These are phyloP conservation scores for Neurospora sp. DNA, from an alignment of 495 filamentous ascomycete species.

Conservation along the genomic window DNA sequence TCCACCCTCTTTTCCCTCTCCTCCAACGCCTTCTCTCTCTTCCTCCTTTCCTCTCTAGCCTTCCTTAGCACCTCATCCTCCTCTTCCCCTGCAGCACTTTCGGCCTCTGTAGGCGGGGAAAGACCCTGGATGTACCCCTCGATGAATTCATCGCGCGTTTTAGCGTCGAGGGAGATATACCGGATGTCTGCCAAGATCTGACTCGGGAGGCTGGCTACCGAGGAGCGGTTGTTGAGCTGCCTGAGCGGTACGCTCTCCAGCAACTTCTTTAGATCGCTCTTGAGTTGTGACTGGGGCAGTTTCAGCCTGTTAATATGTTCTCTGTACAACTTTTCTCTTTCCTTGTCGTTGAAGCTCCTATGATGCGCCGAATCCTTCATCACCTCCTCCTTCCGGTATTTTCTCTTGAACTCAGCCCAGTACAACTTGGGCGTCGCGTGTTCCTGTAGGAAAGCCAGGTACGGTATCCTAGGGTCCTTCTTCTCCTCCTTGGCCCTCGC, in stretches of 20 bases:
- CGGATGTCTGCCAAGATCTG: constrained; percentile 64
- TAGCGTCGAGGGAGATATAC: constrained; percentile 66
- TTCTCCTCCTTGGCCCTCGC: constrained; percentile 68
- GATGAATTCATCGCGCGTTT: constrained; percentile 61
- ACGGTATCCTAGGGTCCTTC: constrained; percentile 76
- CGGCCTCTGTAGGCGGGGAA: constrained; percentile 48
- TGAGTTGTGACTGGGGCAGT: constrained; percentile 59
- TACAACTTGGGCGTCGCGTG: constrained; percentile 82
- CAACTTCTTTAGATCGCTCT: constrained; percentile 68
- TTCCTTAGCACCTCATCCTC: constrained; percentile 52
- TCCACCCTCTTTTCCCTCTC: constrained; percentile 64
- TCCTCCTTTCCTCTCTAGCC: constrained; percentile 52
- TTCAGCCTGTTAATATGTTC: constrained; percentile 76
- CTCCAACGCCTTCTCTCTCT: constrained; percentile 63
- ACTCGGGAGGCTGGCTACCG: constrained; percentile 50
- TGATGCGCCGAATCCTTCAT: constrained; percentile 54
- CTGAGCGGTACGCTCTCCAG: constrained; percentile 59
- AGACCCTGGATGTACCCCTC: constrained; percentile 68
- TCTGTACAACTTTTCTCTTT: constrained; percentile 83
- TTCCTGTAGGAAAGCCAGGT: constrained; percentile 70
- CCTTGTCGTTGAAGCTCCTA: constrained; percentile 62
- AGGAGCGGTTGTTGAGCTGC: constrained; percentile 55
- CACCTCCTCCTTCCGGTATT: constrained; percentile 67
- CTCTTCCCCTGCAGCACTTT: constrained; percentile 25
- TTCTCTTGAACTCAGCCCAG: constrained; percentile 93